phyloP scores from a whole-genome alignment of 805 yeast species.

The Candida michaelii region DNA sequence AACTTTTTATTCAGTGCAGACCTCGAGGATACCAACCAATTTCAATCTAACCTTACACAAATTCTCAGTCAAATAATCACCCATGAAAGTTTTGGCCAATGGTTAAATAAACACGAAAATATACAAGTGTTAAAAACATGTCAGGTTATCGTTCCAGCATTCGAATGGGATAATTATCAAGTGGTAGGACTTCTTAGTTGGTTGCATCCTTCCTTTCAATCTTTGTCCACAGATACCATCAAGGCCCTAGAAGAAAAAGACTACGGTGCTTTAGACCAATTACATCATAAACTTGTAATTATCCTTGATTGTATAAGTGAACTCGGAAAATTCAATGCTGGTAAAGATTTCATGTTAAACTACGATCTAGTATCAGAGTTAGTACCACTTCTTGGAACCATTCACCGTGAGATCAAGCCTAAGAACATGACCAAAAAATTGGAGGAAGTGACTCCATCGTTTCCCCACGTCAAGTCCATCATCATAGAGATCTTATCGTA shows the following conservation, averaged over 20 bases:
- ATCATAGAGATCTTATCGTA: conserved; percentile 66
- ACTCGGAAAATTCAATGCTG: conserved; percentile 39
- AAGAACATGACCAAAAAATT: conserved; percentile 26
- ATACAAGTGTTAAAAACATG: conserved; percentile 28
- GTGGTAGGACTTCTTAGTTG: conserved; percentile 41
- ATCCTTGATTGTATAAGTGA: conserved; percentile 40
- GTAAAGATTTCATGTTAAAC: conserved; percentile 41
- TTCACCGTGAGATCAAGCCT: conserved; percentile 43
- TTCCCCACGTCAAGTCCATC: conserved; percentile 64
- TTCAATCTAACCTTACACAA: not conserved
- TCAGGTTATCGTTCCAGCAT: conserved; percentile 39
- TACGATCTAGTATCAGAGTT: conserved; percentile 37
- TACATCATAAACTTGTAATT: conserved; percentile 9
- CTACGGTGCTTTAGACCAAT: conserved; percentile 12
- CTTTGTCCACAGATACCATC: conserved; percentile 15
- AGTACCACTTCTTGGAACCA: conserved; percentile 34
- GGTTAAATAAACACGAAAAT: conserved; percentile 16
- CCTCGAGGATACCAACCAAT: conserved; percentile 1
- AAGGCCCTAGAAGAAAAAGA: conserved; percentile 11
- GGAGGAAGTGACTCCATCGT: conserved; percentile 11
- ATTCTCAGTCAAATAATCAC: conserved; percentile 3
- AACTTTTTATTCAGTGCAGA: conserved; percentile 9
- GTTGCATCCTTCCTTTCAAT: conserved; percentile 26
- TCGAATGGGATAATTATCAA: conserved; percentile 41
- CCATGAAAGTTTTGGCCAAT: conserved; percentile 16